Evolutionary conservation across 1,284 basidiomycete genomes (phyloP).

Genomic region (Heterobasidion irregulare): DNA sequence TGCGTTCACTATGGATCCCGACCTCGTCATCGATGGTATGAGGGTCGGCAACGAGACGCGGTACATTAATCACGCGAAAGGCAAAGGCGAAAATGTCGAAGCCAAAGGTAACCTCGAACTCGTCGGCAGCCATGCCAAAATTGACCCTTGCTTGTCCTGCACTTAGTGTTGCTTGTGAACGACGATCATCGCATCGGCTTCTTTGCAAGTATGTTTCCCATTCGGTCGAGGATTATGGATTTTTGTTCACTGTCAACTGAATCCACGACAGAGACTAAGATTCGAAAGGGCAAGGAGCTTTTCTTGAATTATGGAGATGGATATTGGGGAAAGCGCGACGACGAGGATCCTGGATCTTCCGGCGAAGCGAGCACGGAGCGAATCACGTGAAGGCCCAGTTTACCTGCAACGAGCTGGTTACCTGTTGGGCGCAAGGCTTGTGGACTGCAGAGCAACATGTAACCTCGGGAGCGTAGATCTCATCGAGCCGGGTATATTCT

Average conservation of each 20-base stretch:
- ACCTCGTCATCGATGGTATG: conserved; percentile 39
- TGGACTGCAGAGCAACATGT: no score
- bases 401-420: not conserved
- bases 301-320: conserved; percentile 41
- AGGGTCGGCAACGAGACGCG: conserved; percentile 47
- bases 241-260: not conserved
- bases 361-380: no score
- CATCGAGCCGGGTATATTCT: not conserved
- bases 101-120: conserved; percentile 30
- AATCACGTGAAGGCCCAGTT: not conserved
- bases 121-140: not conserved
- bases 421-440: not conserved
- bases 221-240: not conserved
- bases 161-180: conserved; percentile 44
- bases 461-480: not conserved
- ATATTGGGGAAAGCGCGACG: conserved; percentile 19
- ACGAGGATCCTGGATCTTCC: not conserved
- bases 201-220: conserved; percentile 34
- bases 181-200: conserved; percentile 53
- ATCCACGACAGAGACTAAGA: not conserved
- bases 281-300: conserved; percentile 30
- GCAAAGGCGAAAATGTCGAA: conserved; percentile 28
- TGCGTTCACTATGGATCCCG: conserved; percentile 38
- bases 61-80: conserved; percentile 45
- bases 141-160: not conserved